These are phyloP conservation scores for Lippia alba DNA, from an alignment of 305 asterid genomes.

Conservation along the genomic window DNA sequence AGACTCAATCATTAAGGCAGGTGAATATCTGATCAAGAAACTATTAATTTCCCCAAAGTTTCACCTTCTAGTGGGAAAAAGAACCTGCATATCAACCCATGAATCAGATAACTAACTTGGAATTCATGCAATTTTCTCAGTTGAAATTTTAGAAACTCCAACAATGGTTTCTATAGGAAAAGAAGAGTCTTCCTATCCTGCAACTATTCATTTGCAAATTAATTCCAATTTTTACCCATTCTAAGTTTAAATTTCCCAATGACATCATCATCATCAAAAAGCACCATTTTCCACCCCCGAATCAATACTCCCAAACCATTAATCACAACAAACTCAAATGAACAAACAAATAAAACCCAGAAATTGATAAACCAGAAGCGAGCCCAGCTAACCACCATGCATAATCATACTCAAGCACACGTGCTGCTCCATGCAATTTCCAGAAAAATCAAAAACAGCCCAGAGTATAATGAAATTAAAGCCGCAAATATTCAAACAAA, in stretches of 20 bases:
- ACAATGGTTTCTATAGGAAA: background rate
- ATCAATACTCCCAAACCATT: background rate
- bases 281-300: conserved; percentile 8
- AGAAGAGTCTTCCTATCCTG: background rate
- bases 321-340: background rate
- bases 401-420: background rate
- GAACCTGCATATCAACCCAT: conserved; percentile 28
- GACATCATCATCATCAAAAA: background rate
- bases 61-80: conserved; percentile 20
- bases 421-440: conserved; percentile 19
- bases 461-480: background rate
- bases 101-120: background rate
- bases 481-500: background rate
- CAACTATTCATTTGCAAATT: conserved; percentile 18
- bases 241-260: conserved; percentile 7
- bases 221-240: background rate
- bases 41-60: conserved; percentile 14
- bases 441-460: conserved; percentile 22
- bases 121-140: background rate
- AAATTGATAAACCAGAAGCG: background rate
- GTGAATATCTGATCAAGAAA: conserved; percentile 10
- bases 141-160: background rate
- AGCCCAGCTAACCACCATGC: conserved; percentile 22
- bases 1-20: conserved; percentile 34
- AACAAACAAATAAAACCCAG: background rate